Percentiles rank a stretch among this genome's conserved stretches.
Evolutionary conservation across 2,329 filamentous ascomycete genomes (phyloP).

Genomic region (Zymoseptoria passerinii): DNA sequence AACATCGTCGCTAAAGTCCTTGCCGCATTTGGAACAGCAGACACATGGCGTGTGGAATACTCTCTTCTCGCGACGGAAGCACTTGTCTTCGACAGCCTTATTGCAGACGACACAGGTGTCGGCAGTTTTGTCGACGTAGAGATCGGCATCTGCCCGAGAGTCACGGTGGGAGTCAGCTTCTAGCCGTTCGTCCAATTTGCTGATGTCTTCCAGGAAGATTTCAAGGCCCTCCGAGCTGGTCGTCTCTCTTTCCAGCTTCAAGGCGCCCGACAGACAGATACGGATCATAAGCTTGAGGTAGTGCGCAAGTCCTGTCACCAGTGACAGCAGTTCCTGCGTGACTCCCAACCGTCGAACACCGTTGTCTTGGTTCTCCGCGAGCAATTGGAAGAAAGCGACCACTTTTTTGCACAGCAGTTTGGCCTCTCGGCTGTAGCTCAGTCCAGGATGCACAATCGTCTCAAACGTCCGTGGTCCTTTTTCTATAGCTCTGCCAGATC

Average conservation of each 20-base stretch:
- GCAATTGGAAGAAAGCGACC: constrained; percentile 89
- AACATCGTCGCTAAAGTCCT: constrained; percentile 61
- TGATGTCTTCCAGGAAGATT: constrained; percentile 74
- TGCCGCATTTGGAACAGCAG: constrained; percentile 59
- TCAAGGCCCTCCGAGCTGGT: constrained; percentile 66
- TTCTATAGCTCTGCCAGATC: constrained; percentile 28
- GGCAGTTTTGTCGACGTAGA: constrained; percentile 39
- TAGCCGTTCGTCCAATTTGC: constrained; percentile 70
- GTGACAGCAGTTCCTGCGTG: constrained; percentile 92
- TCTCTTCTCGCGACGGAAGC: constrained; percentile 62
- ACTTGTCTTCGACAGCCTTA: constrained; percentile 91
- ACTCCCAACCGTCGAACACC: constrained; percentile 87
- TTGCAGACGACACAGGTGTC: constrained; percentile 78
- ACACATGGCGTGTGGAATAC: constrained; percentile 82
- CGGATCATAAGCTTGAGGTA: constrained; percentile 96
- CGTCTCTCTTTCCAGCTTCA: constrained; percentile 83
- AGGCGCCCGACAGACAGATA: constrained; percentile 86
- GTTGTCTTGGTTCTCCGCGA: constrained; percentile 90
- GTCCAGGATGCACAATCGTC: constrained; percentile 46
- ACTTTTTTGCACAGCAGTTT: constrained; percentile 99
- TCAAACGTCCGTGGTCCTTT: constrained; percentile 27
- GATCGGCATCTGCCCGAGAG: constrained; percentile 33
- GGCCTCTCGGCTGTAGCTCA: constrained; percentile 90
- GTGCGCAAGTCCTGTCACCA: constrained; percentile 92
- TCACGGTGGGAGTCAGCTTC: constrained; percentile 55